Percentiles rank a stretch among this genome's conserved stretches.
phyloP scores from a whole-genome alignment of 2,329 filamentous ascomycete genomes.

The Colletotrichum sp. region DNA sequence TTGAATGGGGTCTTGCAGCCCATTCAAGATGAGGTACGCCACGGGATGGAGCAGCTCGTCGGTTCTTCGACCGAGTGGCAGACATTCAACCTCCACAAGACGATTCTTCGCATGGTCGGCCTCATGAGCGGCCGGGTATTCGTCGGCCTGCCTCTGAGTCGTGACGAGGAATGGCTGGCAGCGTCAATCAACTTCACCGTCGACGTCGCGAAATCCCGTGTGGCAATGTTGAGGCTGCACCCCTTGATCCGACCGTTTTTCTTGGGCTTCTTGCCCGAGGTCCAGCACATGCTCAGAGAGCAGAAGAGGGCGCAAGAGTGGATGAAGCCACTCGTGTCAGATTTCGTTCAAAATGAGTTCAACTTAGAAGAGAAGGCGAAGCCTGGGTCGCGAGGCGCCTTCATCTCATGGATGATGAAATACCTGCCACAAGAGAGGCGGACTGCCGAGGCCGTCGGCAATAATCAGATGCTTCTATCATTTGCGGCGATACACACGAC shows the following conservation, averaged over 20 bases:
- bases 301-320: background rate
- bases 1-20: background rate
- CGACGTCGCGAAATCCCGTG: conserved; percentile 6
- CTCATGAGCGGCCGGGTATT: conserved; percentile 32
- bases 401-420: conserved; percentile 49
- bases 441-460: background rate
- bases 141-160: conserved; percentile 30
- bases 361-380: conserved; percentile 22
- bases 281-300: background rate
- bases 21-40: conserved; percentile 14
- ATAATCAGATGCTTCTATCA: conserved; percentile 5
- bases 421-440: background rate
- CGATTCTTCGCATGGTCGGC: conserved; percentile 29
- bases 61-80: conserved; percentile 20
- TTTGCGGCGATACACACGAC: conserved; percentile 47
- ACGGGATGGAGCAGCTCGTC: background rate
- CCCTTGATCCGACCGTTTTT: conserved; percentile 1
- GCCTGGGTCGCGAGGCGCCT: conserved; percentile 28
- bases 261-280: background rate
- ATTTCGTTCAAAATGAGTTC: background rate
- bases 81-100: conserved; percentile 22
- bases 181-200: conserved; percentile 30
- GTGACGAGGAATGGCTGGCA: conserved; percentile 30
- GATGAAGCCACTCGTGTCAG: conserved; percentile 7
- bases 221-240: background rate